Evolutionary conservation across 2,329 filamentous ascomycete species (phyloP).

Genomic region (Fusarium sp.): DNA sequence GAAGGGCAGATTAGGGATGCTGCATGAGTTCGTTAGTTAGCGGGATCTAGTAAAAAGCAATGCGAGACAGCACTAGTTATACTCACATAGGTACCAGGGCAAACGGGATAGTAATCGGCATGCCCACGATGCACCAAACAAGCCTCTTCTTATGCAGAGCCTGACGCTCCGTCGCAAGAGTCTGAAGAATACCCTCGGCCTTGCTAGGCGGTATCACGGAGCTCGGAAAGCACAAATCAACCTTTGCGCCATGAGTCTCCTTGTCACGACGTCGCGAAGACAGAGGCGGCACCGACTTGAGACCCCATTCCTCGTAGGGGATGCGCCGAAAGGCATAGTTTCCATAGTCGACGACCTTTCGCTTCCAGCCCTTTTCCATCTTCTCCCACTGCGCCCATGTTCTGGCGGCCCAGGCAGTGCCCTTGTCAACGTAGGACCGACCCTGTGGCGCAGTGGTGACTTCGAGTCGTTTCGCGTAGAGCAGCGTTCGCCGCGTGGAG

Average conservation of each 20-base stretch:
- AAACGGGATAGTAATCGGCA: slow-evolving; percentile 86
- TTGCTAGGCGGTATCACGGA: slow-evolving; percentile 73
- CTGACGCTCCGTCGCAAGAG: slow-evolving; percentile 83
- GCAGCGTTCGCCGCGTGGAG: slow-evolving; percentile 87
- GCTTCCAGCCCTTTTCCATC: slow-evolving; percentile 87
- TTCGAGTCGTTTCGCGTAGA: slow-evolving; percentile 87
- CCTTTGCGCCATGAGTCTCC: slow-evolving; percentile 71
- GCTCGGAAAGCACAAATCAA: slow-evolving; percentile 81
- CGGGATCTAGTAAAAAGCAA: background rate
- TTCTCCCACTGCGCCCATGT: slow-evolving; percentile 91
- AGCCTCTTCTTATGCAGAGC: slow-evolving; percentile 79
- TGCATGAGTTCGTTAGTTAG: slow-evolving; percentile 51
- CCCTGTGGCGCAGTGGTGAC: slow-evolving; percentile 61
- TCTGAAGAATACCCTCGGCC: slow-evolving; percentile 73
- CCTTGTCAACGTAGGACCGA: slow-evolving; percentile 72
- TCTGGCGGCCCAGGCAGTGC: slow-evolving; percentile 76
- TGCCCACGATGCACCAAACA: slow-evolving; percentile 82
- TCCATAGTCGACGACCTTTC: slow-evolving; percentile 84
- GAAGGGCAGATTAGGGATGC: slow-evolving; percentile 93
- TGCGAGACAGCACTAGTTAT: background rate
- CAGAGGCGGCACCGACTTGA: slow-evolving; percentile 92
- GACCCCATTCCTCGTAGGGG: slow-evolving; percentile 96
- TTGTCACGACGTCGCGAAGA: slow-evolving; percentile 73
- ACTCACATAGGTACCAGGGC: slow-evolving; percentile 87
- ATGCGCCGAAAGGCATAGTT: slow-evolving; percentile 88